These are phyloP conservation scores for Ascochyta pisi DNA, from an alignment of 2,329 filamentous ascomycete species.

Conservation along the genomic window DNA sequence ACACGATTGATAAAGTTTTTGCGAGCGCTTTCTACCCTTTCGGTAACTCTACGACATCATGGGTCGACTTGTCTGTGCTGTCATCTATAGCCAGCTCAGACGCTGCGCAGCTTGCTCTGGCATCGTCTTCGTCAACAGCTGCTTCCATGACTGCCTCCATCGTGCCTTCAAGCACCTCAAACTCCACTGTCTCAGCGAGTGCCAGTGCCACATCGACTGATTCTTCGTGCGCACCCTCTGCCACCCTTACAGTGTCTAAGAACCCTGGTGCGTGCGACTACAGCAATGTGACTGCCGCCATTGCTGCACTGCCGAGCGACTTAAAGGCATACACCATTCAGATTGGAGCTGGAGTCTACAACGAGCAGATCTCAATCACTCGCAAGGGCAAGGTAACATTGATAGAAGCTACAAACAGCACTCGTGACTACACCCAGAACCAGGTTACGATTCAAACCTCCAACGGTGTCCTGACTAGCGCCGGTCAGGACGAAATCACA, in stretches of 20 bases:
- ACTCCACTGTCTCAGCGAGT: constrained; percentile 18
- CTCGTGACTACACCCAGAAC: constrained; percentile 49
- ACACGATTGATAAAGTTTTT: constrained; percentile 45
- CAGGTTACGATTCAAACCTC: constrained; percentile 49
- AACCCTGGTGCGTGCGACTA: constrained; percentile 47
- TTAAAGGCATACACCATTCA: constrained; percentile 51
- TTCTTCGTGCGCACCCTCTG: constrained; percentile 35
- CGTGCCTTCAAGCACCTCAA: constrained; percentile 17
- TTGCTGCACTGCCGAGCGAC: constrained; percentile 54
- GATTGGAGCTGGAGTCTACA: constrained; percentile 52
- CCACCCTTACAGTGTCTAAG: constrained; percentile 45
- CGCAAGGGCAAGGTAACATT: constrained; percentile 54
- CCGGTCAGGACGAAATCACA: constrained; percentile 52
- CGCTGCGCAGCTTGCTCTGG: constrained; percentile 26
- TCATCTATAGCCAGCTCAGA: constrained; percentile 43
- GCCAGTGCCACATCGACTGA: constrained; percentile 11
- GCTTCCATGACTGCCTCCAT: constrained; percentile 14
- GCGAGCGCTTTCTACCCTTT: constrained; percentile 44
- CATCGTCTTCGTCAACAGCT: constrained; percentile 17
- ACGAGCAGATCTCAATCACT: constrained; percentile 52
- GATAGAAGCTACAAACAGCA: constrained; percentile 40
- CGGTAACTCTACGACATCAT: constrained; percentile 42
- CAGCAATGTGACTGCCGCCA: constrained; percentile 52
- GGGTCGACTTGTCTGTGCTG: constrained; percentile 50
- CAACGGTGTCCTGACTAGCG: constrained; percentile 51